Percentiles rank a stretch among this genome's conserved stretches.
These are phyloP conservation scores for Agarophyton chilense DNA, from an alignment of 23 red algal species.

Conservation along the genomic window DNA sequence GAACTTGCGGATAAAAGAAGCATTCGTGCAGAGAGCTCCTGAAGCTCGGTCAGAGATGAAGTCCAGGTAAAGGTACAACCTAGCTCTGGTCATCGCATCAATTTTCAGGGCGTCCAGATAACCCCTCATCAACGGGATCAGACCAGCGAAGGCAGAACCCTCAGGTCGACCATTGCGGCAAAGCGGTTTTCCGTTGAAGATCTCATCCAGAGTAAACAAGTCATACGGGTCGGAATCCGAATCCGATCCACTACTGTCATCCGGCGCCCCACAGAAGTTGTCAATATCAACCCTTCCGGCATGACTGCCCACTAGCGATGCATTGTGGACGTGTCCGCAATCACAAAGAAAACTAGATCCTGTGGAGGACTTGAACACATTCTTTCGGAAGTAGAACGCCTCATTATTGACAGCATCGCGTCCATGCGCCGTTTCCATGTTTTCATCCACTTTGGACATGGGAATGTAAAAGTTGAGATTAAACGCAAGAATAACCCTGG, in stretches of 20 bases:
- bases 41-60: constrained; percentile 85
- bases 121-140: constrained; percentile 88
- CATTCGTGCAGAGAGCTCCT: constrained; percentile 80
- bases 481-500: constrained; percentile 95
- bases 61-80: constrained; percentile 84
- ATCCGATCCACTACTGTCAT: constrained; percentile 57
- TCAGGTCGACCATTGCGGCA: constrained; percentile 41
- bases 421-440: constrained; percentile 87
- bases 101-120: constrained; percentile 91
- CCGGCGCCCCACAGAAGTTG: constrained; percentile 1
- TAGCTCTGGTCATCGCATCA: constrained; percentile 41
- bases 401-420: constrained; percentile 58
- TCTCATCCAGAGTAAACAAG: constrained; percentile 90
- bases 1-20: constrained; percentile 88
- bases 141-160: constrained; percentile 86
- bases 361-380: constrained; percentile 75
- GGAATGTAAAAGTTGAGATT: constrained; percentile 99
- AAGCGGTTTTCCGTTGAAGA: constrained; percentile 94
- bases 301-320: constrained; percentile 49
- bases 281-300: constrained; percentile 51
- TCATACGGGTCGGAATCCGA: constrained; percentile 80
- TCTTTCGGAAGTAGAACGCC: constrained; percentile 89
- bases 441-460: constrained; percentile 88
- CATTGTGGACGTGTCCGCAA: constrained; percentile 87
- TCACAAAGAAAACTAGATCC: constrained; percentile 82